Evolutionary conservation across 2,329 filamentous ascomycete genomes (phyloP).

Genomic region (Diplodia seriata): DNA sequence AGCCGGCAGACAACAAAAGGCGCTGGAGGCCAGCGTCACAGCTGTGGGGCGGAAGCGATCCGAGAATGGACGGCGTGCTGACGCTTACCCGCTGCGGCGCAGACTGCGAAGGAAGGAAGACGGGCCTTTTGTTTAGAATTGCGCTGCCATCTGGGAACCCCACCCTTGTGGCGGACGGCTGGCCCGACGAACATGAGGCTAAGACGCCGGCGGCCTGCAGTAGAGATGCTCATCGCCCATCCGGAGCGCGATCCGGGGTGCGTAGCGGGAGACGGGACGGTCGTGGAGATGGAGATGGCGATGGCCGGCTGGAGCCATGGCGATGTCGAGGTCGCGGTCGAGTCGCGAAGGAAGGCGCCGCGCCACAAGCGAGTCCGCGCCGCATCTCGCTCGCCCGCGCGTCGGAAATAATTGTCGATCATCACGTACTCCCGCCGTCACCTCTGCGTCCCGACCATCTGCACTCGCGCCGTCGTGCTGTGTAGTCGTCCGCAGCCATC

Average conservation of each 20-base stretch:
- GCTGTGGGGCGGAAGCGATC: slow-evolving; percentile 17
- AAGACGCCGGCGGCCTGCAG: background rate
- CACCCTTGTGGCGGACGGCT: background rate
- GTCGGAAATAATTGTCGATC: background rate
- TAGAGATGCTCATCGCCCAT: background rate
- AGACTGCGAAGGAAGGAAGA: background rate
- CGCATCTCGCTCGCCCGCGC: background rate
- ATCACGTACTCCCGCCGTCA: background rate
- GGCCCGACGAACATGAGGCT: background rate
- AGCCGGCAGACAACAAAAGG: background rate
- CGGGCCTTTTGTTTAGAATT: background rate
- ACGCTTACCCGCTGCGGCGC: background rate
- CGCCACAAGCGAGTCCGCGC: slow-evolving; percentile 1
- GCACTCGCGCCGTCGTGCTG: background rate
- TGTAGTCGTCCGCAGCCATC: too few species aligned
- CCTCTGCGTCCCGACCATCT: background rate
- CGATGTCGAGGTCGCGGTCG: background rate
- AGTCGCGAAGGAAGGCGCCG: background rate
- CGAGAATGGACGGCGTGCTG: background rate
- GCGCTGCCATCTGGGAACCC: background rate
- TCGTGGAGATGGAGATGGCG: background rate
- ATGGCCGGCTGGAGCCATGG: background rate
- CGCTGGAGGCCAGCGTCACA: slow-evolving; percentile 8
- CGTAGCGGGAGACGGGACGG: background rate
- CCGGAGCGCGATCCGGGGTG: background rate